Percentiles rank a stretch among this genome's conserved stretches.
These are phyloP conservation scores for Dictyostelium purpureum DNA, from an alignment of 78 protist genomes.

Conservation along the genomic window DNA sequence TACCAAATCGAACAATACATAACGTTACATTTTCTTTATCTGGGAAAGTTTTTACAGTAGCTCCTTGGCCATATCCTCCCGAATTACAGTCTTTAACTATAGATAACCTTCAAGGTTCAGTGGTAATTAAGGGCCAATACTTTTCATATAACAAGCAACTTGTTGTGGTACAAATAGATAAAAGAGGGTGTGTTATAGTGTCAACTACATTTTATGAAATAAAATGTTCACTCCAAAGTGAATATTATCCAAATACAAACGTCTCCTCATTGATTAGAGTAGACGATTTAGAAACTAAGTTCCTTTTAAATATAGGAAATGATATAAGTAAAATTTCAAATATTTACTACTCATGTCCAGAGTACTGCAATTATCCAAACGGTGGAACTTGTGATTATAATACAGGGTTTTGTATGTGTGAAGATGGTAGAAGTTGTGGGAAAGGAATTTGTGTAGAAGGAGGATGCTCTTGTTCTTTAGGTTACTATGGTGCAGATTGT, in stretches of 20 bases:
- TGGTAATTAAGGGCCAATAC: neutral
- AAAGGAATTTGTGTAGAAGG: neutral
- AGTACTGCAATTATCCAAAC: neutral
- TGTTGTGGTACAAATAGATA: neutral
- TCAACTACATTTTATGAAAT: neutral
- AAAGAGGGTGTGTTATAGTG: neutral
- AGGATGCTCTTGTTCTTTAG: neutral
- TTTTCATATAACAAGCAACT: neutral
- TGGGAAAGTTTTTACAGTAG: neutral
- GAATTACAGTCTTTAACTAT: neutral
- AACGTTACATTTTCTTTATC: neutral
- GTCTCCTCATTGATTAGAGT: neutral
- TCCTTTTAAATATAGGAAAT: neutral
- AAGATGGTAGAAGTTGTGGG: neutral
- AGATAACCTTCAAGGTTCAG: too few species aligned
- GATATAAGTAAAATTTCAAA: neutral
- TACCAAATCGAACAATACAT: neutral
- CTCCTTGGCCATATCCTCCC: neutral
- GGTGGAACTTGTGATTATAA: neutral
- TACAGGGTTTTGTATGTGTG: neutral
- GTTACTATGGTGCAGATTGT: neutral
- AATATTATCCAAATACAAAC: neutral
- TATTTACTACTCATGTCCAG: neutral
- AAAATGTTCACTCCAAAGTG: neutral
- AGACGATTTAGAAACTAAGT: neutral